phyloP scores from a whole-genome alignment of 768 basidiomycete genomes.

The Leucocoprinus sp. region DNA sequence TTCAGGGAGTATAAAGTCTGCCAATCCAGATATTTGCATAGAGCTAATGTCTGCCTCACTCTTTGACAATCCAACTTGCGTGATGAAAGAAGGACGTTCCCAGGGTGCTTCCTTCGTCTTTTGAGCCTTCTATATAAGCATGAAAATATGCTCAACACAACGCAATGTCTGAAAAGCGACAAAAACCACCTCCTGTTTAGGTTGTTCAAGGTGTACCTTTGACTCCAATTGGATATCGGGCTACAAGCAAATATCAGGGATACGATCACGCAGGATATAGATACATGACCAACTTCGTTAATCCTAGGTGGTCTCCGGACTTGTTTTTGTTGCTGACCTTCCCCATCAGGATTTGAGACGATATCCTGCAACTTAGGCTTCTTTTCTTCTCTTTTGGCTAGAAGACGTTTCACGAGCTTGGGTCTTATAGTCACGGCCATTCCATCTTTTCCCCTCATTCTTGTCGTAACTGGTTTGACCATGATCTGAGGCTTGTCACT shows the following conservation, averaged over 20 bases:
- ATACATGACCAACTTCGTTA: conserved; percentile 7
- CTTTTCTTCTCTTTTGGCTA: background rate
- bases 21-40: conserved; percentile 2
- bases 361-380: background rate
- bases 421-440: background rate
- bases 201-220: no score
- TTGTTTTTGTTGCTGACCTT: background rate
- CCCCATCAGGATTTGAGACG: conserved; percentile 21
- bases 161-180: background rate
- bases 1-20: conserved; percentile 11
- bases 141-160: background rate
- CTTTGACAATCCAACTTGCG: conserved; percentile 9
- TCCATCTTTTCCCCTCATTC: conserved; percentile 4
- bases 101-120: conserved; percentile 25
- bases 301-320: conserved; percentile 9
- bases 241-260: no score
- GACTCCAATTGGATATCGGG: no score
- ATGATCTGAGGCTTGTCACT: background rate
- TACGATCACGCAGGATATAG: no score
- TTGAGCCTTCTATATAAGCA: conserved; percentile 10
- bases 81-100: conserved; percentile 18
- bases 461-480: background rate
- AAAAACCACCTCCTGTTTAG: background rate
- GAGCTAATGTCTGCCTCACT: conserved; percentile 1
- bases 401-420: background rate